Base-by-base conservation (phyloP, 2,329 filamentous ascomycete genomes). In the Pestalotiopsis sp. region DNA sequence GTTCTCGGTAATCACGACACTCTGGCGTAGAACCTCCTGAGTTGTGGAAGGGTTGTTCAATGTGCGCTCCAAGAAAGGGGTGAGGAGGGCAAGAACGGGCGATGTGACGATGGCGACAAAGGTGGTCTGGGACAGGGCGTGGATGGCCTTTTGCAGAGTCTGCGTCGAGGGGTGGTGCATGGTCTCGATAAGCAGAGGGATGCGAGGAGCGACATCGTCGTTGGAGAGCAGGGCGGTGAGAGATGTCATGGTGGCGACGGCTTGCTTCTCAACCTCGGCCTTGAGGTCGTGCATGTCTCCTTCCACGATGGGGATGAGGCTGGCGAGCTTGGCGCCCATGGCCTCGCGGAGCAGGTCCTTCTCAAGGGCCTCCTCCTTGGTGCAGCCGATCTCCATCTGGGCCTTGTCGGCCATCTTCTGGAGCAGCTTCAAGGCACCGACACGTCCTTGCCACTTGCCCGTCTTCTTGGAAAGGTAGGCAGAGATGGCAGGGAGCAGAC, bases 91-190 rank as follows among this genome's bases (percentile, higher is more conserved):
- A 68, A 99, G 89, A 4, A 98, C 95, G 11, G 96, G 96, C 9
- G 95, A 98, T 13, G 94, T 98, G 75, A 99, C 96, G 72, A 97
- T 88, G 68, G 96, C 95, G 66, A 99, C 96, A 75, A 99, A 99
- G n/a, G 96, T 99, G 12, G 96, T 99, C 84, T 97, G 94, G 3
- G 95, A 98, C 60, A 99, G 87, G 60, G 95, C 96, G 78, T 98
- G 96, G 73, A 99, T 98, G 39, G 96, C 95, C 85, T 98, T 98
- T 79, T 97, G 93, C 68, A 97, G 87, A 36, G 92, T 94, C 80
- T 97, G 90, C 14, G 93, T 86, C 12, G 94, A 97, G 5, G 96
- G 96, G 75, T 98, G 91, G 80, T 98, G 93, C 91, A 99, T 98
- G 63, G 94, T 93, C 79, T 97, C 94, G 81, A 99, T 91, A 63